Base-by-base conservation (phyloP, 805 yeast species). In the Candida maesae region DNA sequence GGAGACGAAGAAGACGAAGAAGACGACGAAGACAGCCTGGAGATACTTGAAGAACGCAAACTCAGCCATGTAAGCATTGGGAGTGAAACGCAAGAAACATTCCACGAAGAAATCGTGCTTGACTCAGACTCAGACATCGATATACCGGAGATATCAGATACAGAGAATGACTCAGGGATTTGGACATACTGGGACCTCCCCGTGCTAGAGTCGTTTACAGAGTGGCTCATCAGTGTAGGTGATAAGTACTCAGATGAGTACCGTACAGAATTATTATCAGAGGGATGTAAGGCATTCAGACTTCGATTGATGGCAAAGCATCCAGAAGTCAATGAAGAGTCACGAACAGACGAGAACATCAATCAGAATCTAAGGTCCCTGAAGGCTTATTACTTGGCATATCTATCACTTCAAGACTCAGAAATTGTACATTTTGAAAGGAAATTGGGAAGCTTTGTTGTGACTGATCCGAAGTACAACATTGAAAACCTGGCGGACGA, bases 171-270 rank as follows among this genome's bases (percentile, higher is more conserved):
- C 3, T 18, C 31, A 8, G 38, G 36, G 13, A 38, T 23, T 1
- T 36, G 40, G 43, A 26, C 12, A 7, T 28, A 24, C 18, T 43
- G 46, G 46, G 8, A 21, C 5, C 5, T 19, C 6, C 38, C 42
- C 12, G 35, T 43, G n/a, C 15, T 38, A 12, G 32, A 28, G 30
- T 25, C 35, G 5, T 36, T 43, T 29, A 25, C 43, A 2, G 38
- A 35, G 33, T 25, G 20, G 32, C 19, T 43, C 2, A 39, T 43
- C 12, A 43, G 46, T 33, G 30, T 43, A 10, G 46, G 46, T 19
- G 23, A 12, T 26, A 38, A 33, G 24, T 26, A 43, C 33, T 13
- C 35, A 4, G 30, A 38, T 17, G 35, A 33, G 5, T 28, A 27
- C 9, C 24, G 29, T 26, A 23, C 37, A 4, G 27, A 16, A 6